These are phyloP conservation scores for Amylocystis lapponica DNA, from an alignment of 768 basidiomycete genomes.

Conservation along the genomic window DNA sequence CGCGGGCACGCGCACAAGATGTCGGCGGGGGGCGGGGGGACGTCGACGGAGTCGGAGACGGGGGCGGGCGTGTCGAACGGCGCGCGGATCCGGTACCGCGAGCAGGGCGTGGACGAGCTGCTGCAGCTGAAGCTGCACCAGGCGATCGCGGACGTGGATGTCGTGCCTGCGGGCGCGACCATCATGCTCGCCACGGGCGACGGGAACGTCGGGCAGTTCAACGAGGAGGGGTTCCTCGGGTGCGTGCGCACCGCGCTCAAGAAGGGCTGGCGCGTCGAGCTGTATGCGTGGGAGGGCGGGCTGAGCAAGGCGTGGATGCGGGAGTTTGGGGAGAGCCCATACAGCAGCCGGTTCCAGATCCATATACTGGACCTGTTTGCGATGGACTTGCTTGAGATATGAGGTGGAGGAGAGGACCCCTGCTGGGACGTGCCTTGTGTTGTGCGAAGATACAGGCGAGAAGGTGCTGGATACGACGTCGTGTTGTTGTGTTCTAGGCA, in stretches of 20 bases:
- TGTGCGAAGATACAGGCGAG: too few relatives aligned
- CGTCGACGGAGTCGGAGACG: conserved; percentile 28
- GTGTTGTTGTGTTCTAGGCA: too few relatives aligned
- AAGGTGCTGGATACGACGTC: too few relatives aligned
- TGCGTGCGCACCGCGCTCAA: conserved; percentile 81
- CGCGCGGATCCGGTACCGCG: conserved; percentile 58
- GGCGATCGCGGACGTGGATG: conserved; percentile 66
- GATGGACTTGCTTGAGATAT: conserved; percentile 30
- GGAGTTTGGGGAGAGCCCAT: conserved; percentile 48
- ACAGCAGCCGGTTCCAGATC: conserved; percentile 25
- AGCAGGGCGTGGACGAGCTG: conserved; percentile 94
- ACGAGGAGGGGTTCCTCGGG: conserved; percentile 87
- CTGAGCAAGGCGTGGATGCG: conserved; percentile 73
- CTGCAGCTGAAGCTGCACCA: conserved; percentile 91
- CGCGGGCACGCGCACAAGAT: conserved; percentile 20
- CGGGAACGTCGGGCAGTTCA: conserved; percentile 89
- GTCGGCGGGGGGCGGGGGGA: conserved; percentile 15
- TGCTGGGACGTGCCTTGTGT: too few relatives aligned
- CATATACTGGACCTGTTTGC: conserved; percentile 33
- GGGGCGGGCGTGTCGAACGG: conserved; percentile 7
- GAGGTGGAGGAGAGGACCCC: too few relatives aligned
- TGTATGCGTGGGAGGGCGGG: conserved; percentile 88
- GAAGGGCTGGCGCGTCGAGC: conserved; percentile 91
- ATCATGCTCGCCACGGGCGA: conserved; percentile 94
- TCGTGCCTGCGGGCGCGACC: conserved; percentile 58